Evolutionary conservation across 345 rosid species (phyloP).

Genomic region (Excoecaria cochinchinensis): DNA sequence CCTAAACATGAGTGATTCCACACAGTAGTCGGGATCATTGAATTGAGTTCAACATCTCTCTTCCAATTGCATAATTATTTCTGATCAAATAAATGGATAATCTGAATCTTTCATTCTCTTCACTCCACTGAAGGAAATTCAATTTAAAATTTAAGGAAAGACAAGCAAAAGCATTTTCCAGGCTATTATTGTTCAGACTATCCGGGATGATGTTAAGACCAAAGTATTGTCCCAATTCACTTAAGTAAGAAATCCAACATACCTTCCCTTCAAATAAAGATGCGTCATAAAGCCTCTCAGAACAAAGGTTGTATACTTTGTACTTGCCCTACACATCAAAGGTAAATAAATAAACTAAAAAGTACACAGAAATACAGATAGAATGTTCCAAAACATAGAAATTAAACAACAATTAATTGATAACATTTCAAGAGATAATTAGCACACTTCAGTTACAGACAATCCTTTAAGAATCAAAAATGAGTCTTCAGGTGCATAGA

Average conservation of each 20-base stretch:
- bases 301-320: conserved; percentile 89
- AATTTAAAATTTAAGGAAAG: neutral
- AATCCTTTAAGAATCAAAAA: neutral
- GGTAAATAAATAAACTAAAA: neutral
- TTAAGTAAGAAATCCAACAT: conserved; percentile 8
- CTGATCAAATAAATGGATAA: neutral
- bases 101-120: neutral
- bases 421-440: neutral
- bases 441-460: neutral
- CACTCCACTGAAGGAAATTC: too few relatives aligned
- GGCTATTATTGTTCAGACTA: neutral
- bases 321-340: conserved; percentile 60
- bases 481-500: neutral
- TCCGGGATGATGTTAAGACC: neutral
- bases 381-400: conserved; percentile 1
- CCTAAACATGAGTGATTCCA: neutral
- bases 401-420: neutral
- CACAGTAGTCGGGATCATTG: neutral
- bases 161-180: neutral
- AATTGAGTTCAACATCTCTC: neutral
- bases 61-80: neutral
- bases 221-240: neutral
- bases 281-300: conserved; percentile 87
- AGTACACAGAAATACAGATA: neutral
- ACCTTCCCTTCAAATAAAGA: conserved; percentile 92